Evolutionary conservation across 1,284 basidiomycete genomes (phyloP).

Genomic region (Bondarzewia mesenterica): DNA sequence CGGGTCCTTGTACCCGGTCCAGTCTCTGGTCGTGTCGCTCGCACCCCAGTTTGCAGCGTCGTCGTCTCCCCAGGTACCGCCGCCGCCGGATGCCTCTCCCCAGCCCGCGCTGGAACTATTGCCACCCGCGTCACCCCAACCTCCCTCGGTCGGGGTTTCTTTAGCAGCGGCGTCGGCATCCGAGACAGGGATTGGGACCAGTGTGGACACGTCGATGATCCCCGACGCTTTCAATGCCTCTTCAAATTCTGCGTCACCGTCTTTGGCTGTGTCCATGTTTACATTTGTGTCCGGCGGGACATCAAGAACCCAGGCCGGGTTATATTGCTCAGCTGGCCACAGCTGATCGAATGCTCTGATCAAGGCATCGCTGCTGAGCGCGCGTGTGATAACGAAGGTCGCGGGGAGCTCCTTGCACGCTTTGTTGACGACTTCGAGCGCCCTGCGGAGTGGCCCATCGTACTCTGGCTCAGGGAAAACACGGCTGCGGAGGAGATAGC

Average conservation of each 20-base stretch:
- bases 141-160: neutral
- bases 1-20: constrained; percentile 15
- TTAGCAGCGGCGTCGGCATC: neutral
- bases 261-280: too few species aligned
- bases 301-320: too few species aligned
- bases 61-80: constrained; percentile 10
- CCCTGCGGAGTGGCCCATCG: constrained; percentile 38
- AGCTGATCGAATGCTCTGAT: constrained; percentile 34
- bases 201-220: neutral
- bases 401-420: constrained; percentile 52
- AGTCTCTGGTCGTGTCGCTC: constrained; percentile 5
- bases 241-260: too few species aligned
- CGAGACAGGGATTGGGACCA: neutral
- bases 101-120: neutral
- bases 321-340: too few species aligned
- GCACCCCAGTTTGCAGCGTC: neutral
- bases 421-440: constrained; percentile 36
- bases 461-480: constrained; percentile 37
- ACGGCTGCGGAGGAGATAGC: constrained; percentile 51
- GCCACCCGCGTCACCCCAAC: neutral
- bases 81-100: constrained; percentile 1
- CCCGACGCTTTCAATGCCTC: too few species aligned
- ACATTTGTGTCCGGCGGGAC: too few species aligned
- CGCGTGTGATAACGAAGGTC: constrained; percentile 39
- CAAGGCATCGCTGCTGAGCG: constrained; percentile 47